Evolutionary conservation across 352 stramenopile genomes (phyloP).

Genomic region (Globisporangium iwayamae): DNA sequence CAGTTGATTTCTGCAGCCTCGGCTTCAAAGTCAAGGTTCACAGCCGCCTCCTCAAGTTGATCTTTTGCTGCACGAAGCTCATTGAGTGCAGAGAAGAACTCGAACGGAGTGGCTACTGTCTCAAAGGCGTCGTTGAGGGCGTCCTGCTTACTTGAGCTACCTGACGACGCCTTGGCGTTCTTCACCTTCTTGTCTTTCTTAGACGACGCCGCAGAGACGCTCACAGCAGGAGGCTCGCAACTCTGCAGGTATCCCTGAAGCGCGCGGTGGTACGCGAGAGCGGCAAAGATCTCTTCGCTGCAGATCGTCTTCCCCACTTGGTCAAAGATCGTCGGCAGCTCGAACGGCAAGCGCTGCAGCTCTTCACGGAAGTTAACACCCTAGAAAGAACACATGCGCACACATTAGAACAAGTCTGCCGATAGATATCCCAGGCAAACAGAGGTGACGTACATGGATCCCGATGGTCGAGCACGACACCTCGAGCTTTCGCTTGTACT

Average conservation of each 20-base stretch:
- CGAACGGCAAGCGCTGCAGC: conserved; percentile 45
- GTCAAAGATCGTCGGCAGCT: conserved; percentile 55
- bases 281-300: conserved; percentile 31
- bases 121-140: conserved; percentile 31
- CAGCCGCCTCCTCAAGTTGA: conserved; percentile 16
- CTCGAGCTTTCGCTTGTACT: conserved; percentile 72
- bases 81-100: conserved; percentile 59
- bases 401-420: neutral
- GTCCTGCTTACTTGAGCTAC: conserved; percentile 13
- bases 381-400: conserved; percentile 12
- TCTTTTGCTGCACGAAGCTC: conserved; percentile 47
- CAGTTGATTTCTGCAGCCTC: conserved; percentile 66
- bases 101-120: conserved; percentile 30
- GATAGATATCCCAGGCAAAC: neutral
- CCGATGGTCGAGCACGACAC: conserved; percentile 51
- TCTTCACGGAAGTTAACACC: conserved; percentile 64
- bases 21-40: conserved; percentile 45
- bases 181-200: conserved; percentile 53
- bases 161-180: conserved; percentile 7
- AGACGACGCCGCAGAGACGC: conserved; percentile 20
- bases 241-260: conserved; percentile 66
- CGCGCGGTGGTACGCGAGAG: conserved; percentile 57
- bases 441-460: conserved; percentile 38
- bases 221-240: conserved; percentile 38
- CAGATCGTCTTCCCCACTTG: conserved; percentile 41